Percentiles rank a stretch among this genome's conserved stretches.
These are phyloP conservation scores for Psophocarpus tetragonolobus DNA, from an alignment of 306 rosid species.

Conservation along the genomic window DNA sequence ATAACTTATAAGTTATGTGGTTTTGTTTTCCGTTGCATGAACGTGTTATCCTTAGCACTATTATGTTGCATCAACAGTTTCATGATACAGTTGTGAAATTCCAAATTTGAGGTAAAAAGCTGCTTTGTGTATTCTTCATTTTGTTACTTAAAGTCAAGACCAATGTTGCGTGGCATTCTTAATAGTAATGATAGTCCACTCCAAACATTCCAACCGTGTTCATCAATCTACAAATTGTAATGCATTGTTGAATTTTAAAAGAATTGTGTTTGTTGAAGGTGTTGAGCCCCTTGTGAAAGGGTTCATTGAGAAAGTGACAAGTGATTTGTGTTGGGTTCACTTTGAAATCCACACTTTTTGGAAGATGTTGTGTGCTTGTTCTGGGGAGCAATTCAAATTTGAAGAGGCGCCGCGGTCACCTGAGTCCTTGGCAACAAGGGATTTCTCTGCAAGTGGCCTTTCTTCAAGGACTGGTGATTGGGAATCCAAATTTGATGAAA, in stretches of 20 bases:
- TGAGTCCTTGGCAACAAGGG: conserved; percentile 94
- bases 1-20: conserved; percentile 1
- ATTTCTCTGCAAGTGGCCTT: conserved; percentile 86
- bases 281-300: background rate
- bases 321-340: conserved; percentile 31
- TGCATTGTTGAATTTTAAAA: conserved; percentile 3
- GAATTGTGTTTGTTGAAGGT: background rate
- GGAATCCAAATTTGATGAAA: conserved; percentile 74
- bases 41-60: background rate
- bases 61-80: conserved; percentile 3
- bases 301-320: conserved; percentile 20
- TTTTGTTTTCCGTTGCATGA: conserved; percentile 6
- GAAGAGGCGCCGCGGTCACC: conserved; percentile 96
- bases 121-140: conserved; percentile 8
- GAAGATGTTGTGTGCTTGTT: conserved; percentile 97
- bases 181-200: background rate
- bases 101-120: conserved; percentile 25
- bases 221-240: background rate
- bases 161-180: background rate
- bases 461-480: conserved; percentile 92
- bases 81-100: conserved; percentile 4
- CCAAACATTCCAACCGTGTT: conserved; percentile 8
- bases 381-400: conserved; percentile 90
- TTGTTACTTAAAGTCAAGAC: background rate
- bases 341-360: conserved; percentile 33